Conservation (phyloP, 2,329 filamentous ascomycete species). For the Sphaerulina populicola region DNA sequence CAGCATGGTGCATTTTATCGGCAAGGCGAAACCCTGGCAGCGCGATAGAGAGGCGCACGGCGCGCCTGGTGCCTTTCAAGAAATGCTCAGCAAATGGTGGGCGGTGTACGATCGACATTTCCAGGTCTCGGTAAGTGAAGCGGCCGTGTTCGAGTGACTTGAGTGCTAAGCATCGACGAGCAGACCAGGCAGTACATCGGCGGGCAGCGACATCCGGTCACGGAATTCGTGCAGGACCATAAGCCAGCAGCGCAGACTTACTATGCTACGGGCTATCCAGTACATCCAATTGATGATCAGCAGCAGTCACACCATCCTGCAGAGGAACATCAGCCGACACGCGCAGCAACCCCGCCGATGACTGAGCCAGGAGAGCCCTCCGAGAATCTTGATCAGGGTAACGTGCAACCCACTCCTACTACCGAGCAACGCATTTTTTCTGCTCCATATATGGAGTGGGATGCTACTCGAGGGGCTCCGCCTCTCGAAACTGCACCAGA, state of each 20-base stretch:
- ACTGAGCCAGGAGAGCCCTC: slow-evolving; percentile 38
- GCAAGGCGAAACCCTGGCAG: slow-evolving; percentile 77
- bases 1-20: slow-evolving; percentile 90
- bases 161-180: slow-evolving; percentile 10
- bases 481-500: slow-evolving; percentile 66
- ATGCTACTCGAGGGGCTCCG: slow-evolving; percentile 53
- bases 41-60: slow-evolving; percentile 36
- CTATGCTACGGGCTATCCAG: slow-evolving; percentile 25
- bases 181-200: slow-evolving; percentile 16
- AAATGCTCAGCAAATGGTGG: slow-evolving; percentile 88
- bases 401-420: slow-evolving; percentile 39
- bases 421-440: slow-evolving; percentile 46
- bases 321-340: slow-evolving; percentile 5
- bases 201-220: slow-evolving; percentile 13
- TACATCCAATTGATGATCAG: slow-evolving; percentile 14
- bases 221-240: slow-evolving; percentile 6
- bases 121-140: slow-evolving; percentile 34
- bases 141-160: background rate
- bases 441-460: slow-evolving; percentile 54
- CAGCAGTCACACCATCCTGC: slow-evolving; percentile 8
- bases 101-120: slow-evolving; percentile 86
- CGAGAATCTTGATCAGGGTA: slow-evolving; percentile 39
- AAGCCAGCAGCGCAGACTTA: slow-evolving; percentile 9
- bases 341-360: slow-evolving; percentile 28
- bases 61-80: slow-evolving; percentile 61